These are phyloP conservation scores for Triadica sebifera DNA, from an alignment of 345 rosid species.

Conservation along the genomic window DNA sequence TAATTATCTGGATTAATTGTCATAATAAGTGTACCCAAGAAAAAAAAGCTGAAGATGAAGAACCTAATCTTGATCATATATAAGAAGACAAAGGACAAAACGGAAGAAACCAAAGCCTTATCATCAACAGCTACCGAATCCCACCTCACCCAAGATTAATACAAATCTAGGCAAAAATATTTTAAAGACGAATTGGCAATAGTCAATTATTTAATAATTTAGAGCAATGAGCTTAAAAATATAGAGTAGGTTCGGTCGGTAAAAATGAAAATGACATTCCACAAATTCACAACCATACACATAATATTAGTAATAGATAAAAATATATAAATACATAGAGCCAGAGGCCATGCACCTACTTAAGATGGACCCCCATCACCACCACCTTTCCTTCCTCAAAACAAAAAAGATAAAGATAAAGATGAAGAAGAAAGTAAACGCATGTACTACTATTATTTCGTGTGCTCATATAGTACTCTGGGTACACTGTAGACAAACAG, in stretches of 20 bases:
- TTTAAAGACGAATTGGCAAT: neutral
- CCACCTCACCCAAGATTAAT: conserved; percentile 1
- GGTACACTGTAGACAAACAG: neutral
- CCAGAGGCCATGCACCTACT: too few species aligned
- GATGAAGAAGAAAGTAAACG: neutral
- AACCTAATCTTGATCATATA: neutral
- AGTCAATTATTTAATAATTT: neutral
- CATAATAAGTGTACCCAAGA: neutral
- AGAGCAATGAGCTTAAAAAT: too few species aligned
- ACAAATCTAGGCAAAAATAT: neutral
- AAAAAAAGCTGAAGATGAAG: too few species aligned
- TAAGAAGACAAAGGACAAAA: neutral
- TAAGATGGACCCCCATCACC: conserved; percentile 4
- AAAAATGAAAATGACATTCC: conserved; percentile 16
- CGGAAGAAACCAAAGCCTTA: neutral
- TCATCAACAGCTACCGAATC: neutral
- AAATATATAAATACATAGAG: neutral
- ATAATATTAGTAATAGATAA: neutral
- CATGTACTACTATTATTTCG: neutral
- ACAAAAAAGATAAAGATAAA: too few species aligned
- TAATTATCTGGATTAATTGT: too few species aligned
- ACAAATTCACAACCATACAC: neutral
- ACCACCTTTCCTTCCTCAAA: neutral
- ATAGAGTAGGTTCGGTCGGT: too few species aligned
- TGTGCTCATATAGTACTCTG: neutral